Evolutionary conservation across 139 green algal species (phyloP).

Genomic region (Protoeuglena noctilucae): DNA sequence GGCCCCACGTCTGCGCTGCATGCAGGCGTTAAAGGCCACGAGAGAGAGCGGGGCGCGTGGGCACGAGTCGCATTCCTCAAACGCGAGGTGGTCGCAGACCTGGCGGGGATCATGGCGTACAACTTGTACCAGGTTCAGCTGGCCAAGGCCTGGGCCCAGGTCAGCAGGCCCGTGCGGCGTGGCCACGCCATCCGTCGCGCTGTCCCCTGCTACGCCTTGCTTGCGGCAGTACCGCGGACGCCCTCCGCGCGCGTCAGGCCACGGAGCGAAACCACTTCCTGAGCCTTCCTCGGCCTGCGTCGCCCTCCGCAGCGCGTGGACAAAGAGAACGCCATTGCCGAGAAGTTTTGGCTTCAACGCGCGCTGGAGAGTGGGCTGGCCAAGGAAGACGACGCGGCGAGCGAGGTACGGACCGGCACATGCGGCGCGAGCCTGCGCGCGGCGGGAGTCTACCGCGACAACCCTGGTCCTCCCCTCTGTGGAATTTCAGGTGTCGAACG

Average conservation of each 20-base stretch:
- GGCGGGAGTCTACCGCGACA: too few species aligned
- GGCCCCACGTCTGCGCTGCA: too few species aligned
- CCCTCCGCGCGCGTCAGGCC: neutral
- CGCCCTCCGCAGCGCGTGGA: slow-evolving; percentile 15
- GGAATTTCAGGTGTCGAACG: too few species aligned
- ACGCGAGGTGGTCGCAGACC: too few species aligned
- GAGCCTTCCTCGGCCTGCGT: too few species aligned
- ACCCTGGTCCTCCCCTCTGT: too few species aligned
- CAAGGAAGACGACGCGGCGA: neutral
- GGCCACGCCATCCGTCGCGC: too few species aligned
- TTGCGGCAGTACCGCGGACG: neutral
- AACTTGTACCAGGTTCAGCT: slow-evolving; percentile 36
- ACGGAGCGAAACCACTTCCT: neutral
- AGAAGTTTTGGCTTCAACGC: slow-evolving; percentile 22
- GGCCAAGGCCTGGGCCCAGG: slow-evolving; percentile 23
- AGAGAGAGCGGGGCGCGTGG: too few species aligned
- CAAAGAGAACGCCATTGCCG: slow-evolving; percentile 22
- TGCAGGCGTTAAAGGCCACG: too few species aligned
- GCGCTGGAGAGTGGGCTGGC: neutral
- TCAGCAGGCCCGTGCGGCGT: too few species aligned
- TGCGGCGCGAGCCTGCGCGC: neutral
- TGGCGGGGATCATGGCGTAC: too few species aligned
- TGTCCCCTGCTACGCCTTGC: neutral
- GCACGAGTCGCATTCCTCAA: too few species aligned
- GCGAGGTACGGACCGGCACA: neutral